Evolutionary conservation across 106 monocot genomes (phyloP), one percentile per base, ranked within the genome.

Genomic region (Dendrobium chrysotoxum): DNA sequence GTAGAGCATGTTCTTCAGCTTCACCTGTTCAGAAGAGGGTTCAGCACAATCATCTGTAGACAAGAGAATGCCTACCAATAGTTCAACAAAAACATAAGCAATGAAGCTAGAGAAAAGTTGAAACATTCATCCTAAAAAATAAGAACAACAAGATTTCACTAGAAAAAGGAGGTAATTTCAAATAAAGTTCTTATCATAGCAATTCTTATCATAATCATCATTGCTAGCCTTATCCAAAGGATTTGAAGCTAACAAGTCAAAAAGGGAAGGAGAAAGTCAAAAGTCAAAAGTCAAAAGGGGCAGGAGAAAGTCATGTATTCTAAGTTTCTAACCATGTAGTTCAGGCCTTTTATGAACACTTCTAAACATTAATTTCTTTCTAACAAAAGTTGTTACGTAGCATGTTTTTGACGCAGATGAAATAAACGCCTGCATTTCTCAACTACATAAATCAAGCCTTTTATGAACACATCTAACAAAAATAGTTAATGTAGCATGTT

Each of bases 1-100:
- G 84, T 93, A 99, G 77, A 99, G 45, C 99, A 99, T 93, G 88
- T 99, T 99, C 86, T 95, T 99, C 30, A 99, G 75, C 79, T 93
- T 95, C 66, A 95, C 88, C 98, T 98, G 81, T 53, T 82, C 42
- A 84, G 23, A 30, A 79, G 44, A 7, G 65, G 20, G 18, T 42
- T 40, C 42, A 75, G 6, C 17, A 71, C 0, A 38, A 35, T 71
- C 71, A 28, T 68, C 23, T 28, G 18, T 57, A 18, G n/a, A 44
- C 9, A 44, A 44, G 44, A 57, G 55, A 55, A 55, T 55, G 55
- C 55, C 16, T 25, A 23, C 64, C 64, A 64, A 26, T 26, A 65
- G 6, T 65, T 65, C 25, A 65, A 65, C 26, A 10, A 25, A 26
- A 6, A 26, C 64, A 65, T 50, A 50, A 50, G 2, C 3, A 2